A percentile compares a stretch with the other conserved stretches of the same genome.
Evolutionary conservation across 495 filamentous ascomycete species (phyloP).

Genomic region (Jackrogersella minutella): DNA sequence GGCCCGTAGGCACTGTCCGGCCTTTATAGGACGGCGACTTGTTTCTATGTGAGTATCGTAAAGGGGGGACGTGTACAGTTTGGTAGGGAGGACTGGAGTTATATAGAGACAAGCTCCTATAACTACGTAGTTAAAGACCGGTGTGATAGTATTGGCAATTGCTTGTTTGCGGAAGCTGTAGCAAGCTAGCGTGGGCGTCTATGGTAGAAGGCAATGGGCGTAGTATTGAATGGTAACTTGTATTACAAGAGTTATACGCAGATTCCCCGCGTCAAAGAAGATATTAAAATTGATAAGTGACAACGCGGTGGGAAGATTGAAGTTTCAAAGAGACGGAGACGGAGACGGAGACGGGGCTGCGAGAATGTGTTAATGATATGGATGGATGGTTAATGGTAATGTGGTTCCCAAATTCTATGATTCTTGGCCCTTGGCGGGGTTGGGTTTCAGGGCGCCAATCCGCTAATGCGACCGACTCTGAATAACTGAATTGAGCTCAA

Average conservation of each 20-base stretch:
- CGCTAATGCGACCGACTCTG: conserved; percentile 36
- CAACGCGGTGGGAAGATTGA: conserved; percentile 33
- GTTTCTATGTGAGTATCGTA: not conserved
- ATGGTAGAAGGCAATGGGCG: not conserved
- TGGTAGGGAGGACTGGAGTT: not conserved
- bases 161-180: not conserved
- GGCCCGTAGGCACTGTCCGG: conserved; percentile 25
- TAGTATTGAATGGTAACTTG: not conserved
- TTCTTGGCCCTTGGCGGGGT: conserved; percentile 36
- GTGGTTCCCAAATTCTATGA: conserved; percentile 10
- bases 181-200: not conserved
- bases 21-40: conserved; percentile 1
- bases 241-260: not conserved
- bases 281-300: conserved; percentile 24
- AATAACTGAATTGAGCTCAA: no score
- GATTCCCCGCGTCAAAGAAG: conserved; percentile 4
- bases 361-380: conserved; percentile 23
- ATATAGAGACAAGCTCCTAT: conserved; percentile 11
- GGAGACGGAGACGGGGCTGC: no score
- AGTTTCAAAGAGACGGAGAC: conserved; percentile 33
- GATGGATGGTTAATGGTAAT: no score
- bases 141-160: conserved; percentile 8
- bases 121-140: not conserved
- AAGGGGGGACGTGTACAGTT: not conserved
- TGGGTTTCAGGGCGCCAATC: conserved; percentile 38